These are phyloP conservation scores for Chalciporus piperatus DNA, from an alignment of 768 basidiomycete genomes.

Conservation along the genomic window DNA sequence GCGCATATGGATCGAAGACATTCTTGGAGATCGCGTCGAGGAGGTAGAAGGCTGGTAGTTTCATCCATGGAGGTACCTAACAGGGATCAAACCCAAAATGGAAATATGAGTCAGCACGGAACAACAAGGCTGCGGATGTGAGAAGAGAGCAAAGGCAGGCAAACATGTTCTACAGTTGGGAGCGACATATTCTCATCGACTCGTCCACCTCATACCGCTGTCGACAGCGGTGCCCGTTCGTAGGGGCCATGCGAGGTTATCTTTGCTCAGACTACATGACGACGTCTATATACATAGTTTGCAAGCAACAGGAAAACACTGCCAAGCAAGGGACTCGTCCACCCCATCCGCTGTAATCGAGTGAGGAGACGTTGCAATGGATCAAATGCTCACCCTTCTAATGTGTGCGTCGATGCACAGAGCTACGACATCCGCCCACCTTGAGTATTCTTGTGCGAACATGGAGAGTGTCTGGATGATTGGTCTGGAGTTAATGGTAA, in stretches of 20 bases:
- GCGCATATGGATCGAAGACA: conserved; percentile 88
- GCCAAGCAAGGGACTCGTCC: conserved; percentile 23
- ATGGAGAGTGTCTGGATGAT: conserved; percentile 92
- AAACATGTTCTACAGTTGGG: conserved; percentile 24
- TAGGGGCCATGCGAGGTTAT: conserved; percentile 34
- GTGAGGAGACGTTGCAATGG: conserved; percentile 21
- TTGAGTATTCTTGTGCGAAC: conserved; percentile 83
- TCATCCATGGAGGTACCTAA: conserved; percentile 87
- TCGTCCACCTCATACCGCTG: conserved; percentile 34
- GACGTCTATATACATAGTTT: conserved; percentile 46
- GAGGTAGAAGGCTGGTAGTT: conserved; percentile 91
- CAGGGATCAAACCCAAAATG: conserved; percentile 24
- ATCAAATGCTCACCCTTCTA: conserved; percentile 70
- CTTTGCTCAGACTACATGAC: conserved; percentile 43
- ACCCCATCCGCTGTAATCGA: conserved; percentile 27
- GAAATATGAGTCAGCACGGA: conserved; percentile 71
- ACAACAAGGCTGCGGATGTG: conserved; percentile 23
- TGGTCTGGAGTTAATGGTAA: conserved; percentile 92
- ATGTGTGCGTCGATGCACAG: conserved; percentile 85
- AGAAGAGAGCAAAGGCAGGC: conserved; percentile 31
- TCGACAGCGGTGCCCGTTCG: conserved; percentile 31
- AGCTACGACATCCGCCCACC: conserved; percentile 76
- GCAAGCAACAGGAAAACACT: conserved; percentile 26
- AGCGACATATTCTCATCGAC: conserved; percentile 37
- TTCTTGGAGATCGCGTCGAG: conserved; percentile 98